Evolutionary conservation across 2,329 filamentous ascomycete genomes (phyloP).

Genomic region (Chaetomiaceae sp.): DNA sequence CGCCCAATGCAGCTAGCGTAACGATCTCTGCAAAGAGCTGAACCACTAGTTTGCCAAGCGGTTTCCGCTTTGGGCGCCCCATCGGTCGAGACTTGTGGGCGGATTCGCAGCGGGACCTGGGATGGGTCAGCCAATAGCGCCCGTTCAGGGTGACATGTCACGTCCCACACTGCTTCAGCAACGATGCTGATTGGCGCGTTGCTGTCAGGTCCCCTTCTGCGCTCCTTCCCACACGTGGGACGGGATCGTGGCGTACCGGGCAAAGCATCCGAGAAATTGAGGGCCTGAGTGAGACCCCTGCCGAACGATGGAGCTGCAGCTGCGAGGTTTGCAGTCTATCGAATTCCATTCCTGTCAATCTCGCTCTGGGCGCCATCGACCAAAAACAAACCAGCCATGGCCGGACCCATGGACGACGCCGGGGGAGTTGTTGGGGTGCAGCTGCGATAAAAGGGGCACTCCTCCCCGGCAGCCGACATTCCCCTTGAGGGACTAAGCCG

Average conservation of each 20-base stretch:
- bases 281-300: background rate
- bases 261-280: background rate
- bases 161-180: background rate
- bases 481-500: background rate
- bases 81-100: background rate
- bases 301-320: background rate
- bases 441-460: conserved; percentile 3
- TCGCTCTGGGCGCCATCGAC: conserved; percentile 3
- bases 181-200: background rate
- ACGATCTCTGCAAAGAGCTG: background rate
- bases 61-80: conserved; percentile 1
- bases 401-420: background rate
- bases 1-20: background rate
- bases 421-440: no score
- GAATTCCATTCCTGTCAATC: background rate
- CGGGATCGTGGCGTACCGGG: background rate
- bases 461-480: background rate
- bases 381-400: background rate
- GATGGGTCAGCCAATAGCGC: background rate
- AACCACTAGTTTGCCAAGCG: conserved; percentile 3
- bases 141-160: background rate
- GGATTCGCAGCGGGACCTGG: no score
- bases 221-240: background rate
- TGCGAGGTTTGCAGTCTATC: conserved; percentile 3
- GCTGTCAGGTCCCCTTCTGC: background rate